Base-by-base conservation (phyloP, 169 alveolate species). In the Plasmodium cynomolgi region DNA sequence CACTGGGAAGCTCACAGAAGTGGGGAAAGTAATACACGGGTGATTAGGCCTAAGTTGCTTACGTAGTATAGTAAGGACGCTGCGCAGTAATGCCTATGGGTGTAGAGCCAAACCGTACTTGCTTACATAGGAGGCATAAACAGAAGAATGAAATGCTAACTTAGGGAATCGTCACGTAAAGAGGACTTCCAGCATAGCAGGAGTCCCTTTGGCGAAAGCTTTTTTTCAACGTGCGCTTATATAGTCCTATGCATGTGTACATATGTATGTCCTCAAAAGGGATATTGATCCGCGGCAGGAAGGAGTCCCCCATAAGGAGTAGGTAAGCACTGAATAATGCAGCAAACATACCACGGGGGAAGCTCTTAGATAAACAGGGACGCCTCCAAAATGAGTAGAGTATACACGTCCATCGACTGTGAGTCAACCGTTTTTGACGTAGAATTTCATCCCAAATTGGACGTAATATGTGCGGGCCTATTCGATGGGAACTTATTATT, bases 401-500 rank as follows among this genome's bases (percentile, higher is more conserved):
- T 41, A 33, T 80, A 54, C 54, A 29, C 90, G 8, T 41, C 94
- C 31, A 80, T 88, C 41, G 31, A 88, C 2, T 88, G 94, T 34
- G 73, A 58, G 20, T 26, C 44, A 17, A 11, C 72, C n/a, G 84
- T 88, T 62, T 88, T 88, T 50, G 94, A 88, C 31, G 73, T 88
- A 8, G 94, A 88, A 1, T 88, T 88, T 88, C 94, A 88, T 50
- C 94, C 94, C 5, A 88, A 88, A 44, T 58, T 88, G 54, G 90
- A 88, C 39, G 6, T 88, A 15, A 34, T 88, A 88, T 80, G 94
- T 88, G 90, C 91, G 5, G 94, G 94, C 54, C 33, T 39, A 26
- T 88, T 62, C 50, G 75, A 88, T 88, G 94, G 94, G 23, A 79
- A 80, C 73, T 58, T 88, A 62, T 72, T 88, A 80, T 88, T 88